Percentiles rank a stretch among this genome's conserved stretches.
These are phyloP conservation scores for Moesziomyces globuligerus DNA, from an alignment of 1,284 basidiomycete species.

Conservation along the genomic window DNA sequence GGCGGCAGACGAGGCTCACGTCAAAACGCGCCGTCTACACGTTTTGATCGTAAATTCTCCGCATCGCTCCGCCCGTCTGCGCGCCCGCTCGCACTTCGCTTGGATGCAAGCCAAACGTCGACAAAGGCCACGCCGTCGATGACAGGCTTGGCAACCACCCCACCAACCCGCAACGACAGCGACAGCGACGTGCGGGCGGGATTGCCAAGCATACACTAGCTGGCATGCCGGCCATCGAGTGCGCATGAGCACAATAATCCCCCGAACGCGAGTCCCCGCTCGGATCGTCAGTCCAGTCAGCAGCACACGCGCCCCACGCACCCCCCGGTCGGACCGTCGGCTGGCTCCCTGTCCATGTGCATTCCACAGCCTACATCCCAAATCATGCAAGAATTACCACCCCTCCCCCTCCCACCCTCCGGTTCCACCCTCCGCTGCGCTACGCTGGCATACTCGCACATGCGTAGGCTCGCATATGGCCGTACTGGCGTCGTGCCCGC, in stretches of 20 bases:
- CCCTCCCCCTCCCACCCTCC: not conserved
- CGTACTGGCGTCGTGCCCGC: no score
- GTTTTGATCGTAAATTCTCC: no score
- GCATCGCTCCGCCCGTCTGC: not conserved
- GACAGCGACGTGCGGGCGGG: no score
- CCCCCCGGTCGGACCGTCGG: not conserved
- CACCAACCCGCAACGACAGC: no score
- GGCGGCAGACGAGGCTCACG: not conserved
- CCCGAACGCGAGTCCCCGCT: no score
- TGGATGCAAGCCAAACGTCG: not conserved
- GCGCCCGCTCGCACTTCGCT: not conserved
- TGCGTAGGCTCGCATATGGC: no score
- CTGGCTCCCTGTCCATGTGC: no score
- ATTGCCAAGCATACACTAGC: not conserved
- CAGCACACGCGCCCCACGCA: no score
- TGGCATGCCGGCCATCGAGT: no score
- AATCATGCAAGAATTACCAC: not conserved
- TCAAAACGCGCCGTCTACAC: not conserved
- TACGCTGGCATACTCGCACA: not conserved
- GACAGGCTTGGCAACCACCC: no score
- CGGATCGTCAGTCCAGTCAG: not conserved
- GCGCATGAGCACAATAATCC: no score
- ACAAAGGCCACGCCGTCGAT: no score
- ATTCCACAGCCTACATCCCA: not conserved
- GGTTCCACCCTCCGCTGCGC: not conserved